Base-by-base conservation (phyloP, 129 eudicot genomes). In the Flaveria trinervia region DNA sequence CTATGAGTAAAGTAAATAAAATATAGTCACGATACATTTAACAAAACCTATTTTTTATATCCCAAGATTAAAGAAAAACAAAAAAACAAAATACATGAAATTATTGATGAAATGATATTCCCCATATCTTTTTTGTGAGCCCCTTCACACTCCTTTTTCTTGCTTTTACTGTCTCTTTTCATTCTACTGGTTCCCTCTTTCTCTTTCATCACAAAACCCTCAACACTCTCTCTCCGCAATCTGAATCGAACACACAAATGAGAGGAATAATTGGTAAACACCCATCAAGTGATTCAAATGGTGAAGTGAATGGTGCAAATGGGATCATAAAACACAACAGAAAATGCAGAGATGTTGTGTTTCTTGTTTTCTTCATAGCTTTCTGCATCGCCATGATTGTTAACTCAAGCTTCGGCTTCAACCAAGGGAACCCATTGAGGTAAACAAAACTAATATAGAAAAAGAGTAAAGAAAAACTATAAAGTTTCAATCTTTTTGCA, bases 311-410 rank as follows among this genome's bases (percentile, higher is more conserved):
- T 55, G 79, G 77, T 77, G 83, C 82, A 61, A 77, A 84, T 72
- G 98, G 91, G 52, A 80, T 91, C 82, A 94, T 89, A 30, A 94
- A 89, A 77, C 82, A 82, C 86, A 89, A 94, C 77, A 86, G 99
- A 45, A 91, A 91, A 89, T 94, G 99, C 80, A 89, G 96, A 82
- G 99, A 94, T 84, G 70, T 94, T 71, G 93, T 82, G 65, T 94
- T 94, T 82, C 90, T 94, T 65, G 86, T 94, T n/a, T 72, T 94
- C 79, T 94, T 94, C 78, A 84, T 89, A 75, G 93, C 87, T 62
- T 91, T 94, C 77, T 94, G 99, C 97, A 86, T 94, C 65, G 85
- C 89, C 65, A 94, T 94, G 99, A 94, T 94, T 91, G 99, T 94
- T 30, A 94, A 94, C 77, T 91, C 97, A 16, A 91, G 97, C 83